Conservation (phyloP, 129 eudicot genomes). For the Pseudognaphalium luteoalbum region DNA sequence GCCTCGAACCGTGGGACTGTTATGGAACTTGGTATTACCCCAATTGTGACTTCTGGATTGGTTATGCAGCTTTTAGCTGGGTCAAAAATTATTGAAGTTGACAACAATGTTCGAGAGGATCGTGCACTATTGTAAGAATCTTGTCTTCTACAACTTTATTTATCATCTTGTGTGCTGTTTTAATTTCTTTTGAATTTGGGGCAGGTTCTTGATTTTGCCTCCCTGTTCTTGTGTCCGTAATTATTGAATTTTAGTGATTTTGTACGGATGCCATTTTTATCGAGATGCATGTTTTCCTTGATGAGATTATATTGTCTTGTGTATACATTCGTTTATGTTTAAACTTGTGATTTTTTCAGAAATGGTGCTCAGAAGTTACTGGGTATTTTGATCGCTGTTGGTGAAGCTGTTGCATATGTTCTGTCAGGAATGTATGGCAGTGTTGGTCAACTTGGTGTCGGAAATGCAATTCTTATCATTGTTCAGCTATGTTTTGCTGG, state of each 20-base stretch:
- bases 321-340: too few relatives aligned
- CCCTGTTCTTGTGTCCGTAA: too few relatives aligned
- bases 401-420: conserved; percentile 72
- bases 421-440: conserved; percentile 74
- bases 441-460: conserved; percentile 82
- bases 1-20: conserved; percentile 65
- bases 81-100: conserved; percentile 53
- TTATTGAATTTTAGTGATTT: too few relatives aligned
- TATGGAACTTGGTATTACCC: conserved; percentile 60
- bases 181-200: too few relatives aligned
- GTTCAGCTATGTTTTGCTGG: conserved; percentile 74
- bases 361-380: conserved; percentile 83
- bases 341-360: conserved; percentile 28
- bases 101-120: conserved; percentile 54
- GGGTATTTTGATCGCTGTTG: conserved; percentile 70
- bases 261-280: too few relatives aligned
- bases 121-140: conserved; percentile 49
- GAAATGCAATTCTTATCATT: conserved; percentile 71
- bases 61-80: conserved; percentile 54
- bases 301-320: too few relatives aligned
- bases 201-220: background rate
- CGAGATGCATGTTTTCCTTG: too few relatives aligned
- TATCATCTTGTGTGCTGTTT: background rate
- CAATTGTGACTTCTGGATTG: conserved; percentile 60
- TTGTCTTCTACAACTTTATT: conserved; percentile 2